These are phyloP conservation scores for Populus simonii DNA, from an alignment of 345 rosid genomes.

Conservation along the genomic window DNA sequence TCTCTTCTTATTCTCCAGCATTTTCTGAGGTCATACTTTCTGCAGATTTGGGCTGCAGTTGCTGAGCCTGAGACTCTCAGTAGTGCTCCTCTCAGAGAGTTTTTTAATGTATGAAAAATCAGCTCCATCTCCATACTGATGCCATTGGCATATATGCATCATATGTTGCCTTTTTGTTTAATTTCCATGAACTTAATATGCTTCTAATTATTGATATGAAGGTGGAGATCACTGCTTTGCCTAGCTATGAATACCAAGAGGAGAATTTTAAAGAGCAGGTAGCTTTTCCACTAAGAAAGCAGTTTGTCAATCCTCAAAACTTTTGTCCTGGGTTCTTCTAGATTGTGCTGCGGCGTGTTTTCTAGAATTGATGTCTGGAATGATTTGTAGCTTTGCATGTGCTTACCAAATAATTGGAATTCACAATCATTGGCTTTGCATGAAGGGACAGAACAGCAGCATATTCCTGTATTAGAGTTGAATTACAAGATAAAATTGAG, in stretches of 20 bases:
- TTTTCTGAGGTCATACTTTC: constrained; percentile 3
- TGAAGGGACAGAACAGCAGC: too few species aligned
- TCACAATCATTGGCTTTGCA: too few species aligned
- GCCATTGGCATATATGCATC: too few species aligned
- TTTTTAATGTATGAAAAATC: constrained; percentile 26
- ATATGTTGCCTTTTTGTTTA: too few species aligned
- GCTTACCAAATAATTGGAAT: too few species aligned
- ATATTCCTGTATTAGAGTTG: too few species aligned
- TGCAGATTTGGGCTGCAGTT: constrained; percentile 35
- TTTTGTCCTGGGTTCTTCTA: background rate
- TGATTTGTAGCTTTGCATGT: too few species aligned
- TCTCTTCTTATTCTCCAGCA: background rate
- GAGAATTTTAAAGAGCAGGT: constrained; percentile 35
- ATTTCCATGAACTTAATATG: background rate
- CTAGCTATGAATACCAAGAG: constrained; percentile 40
- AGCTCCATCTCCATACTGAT: too few species aligned
- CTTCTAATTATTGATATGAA: constrained; percentile 13
- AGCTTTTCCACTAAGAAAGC: constrained; percentile 1
- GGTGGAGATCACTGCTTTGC: constrained; percentile 37
- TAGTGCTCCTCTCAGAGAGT: constrained; percentile 25
- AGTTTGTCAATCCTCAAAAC: background rate
- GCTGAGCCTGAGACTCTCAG: constrained; percentile 25
- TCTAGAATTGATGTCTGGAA: too few species aligned
- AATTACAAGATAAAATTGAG: too few species aligned
- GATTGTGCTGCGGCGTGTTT: too few species aligned